Percentiles rank a stretch among this genome's conserved stretches.
phyloP scores from a whole-genome alignment of 2,329 filamentous ascomycete species.

The Botrytis pseudocinerea region DNA sequence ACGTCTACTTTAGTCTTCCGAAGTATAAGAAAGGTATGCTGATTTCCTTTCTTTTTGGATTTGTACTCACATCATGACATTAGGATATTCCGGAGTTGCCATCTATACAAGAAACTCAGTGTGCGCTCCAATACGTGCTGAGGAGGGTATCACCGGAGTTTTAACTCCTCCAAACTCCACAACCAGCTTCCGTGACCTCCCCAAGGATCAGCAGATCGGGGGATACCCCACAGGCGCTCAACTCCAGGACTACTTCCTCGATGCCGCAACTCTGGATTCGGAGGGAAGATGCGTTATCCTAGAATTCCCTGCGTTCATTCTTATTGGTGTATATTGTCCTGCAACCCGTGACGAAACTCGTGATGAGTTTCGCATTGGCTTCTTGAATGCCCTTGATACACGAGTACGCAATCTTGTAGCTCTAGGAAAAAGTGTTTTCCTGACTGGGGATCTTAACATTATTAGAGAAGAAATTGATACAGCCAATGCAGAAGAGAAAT shows the following conservation, averaged over 20 bases:
- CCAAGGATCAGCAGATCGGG: slow-evolving; percentile 74
- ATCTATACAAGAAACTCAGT: slow-evolving; percentile 89
- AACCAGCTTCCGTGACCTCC: slow-evolving; percentile 72
- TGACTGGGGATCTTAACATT: slow-evolving; percentile 90
- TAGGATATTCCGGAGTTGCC: slow-evolving; percentile 92
- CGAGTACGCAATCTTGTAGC: slow-evolving; percentile 80
- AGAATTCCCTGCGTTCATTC: slow-evolving; percentile 92
- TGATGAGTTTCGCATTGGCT: slow-evolving; percentile 78
- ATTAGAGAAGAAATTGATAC: slow-evolving; percentile 65
- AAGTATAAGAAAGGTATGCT: slow-evolving; percentile 82
- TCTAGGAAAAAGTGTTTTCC: slow-evolving; percentile 79
- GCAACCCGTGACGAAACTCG: slow-evolving; percentile 83
- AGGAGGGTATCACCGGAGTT: slow-evolving; percentile 88
- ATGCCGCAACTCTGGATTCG: slow-evolving; percentile 75
- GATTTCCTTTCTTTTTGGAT: slow-evolving; percentile 13
- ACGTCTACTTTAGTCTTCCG: slow-evolving; percentile 92
- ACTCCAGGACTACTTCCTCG: slow-evolving; percentile 60
- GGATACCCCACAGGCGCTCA: slow-evolving; percentile 78
- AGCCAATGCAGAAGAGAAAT: slow-evolving; percentile 69
- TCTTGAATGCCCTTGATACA: slow-evolving; percentile 76
- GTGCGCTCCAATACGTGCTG: slow-evolving; percentile 83
- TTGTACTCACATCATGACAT: slow-evolving; percentile 15
- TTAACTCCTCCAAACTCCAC: slow-evolving; percentile 72
- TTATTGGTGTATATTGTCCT: slow-evolving; percentile 90
- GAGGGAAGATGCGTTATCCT: slow-evolving; percentile 90